phyloP scores from a whole-genome alignment of 768 basidiomycete species.

The Mycena vitilis region DNA sequence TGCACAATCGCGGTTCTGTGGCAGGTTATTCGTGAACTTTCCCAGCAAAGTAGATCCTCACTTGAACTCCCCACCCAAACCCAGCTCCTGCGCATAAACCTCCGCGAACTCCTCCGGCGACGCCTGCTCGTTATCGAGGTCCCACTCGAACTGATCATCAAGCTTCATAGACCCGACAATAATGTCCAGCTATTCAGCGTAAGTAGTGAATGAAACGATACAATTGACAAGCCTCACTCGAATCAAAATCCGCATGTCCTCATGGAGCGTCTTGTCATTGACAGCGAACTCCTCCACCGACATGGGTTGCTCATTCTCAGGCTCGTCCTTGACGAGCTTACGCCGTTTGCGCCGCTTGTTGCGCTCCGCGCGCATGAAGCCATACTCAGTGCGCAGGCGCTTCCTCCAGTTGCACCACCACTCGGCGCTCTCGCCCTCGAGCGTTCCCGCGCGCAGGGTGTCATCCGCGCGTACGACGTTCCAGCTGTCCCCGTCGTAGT shows the following conservation, averaged over 20 bases:
- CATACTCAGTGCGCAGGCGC: conserved; percentile 54
- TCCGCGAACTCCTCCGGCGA: conserved; percentile 95
- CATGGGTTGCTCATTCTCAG: conserved; percentile 60
- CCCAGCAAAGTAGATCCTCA: conserved; percentile 51
- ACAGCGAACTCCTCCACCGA: conserved; percentile 71
- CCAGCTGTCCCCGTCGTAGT: conserved; percentile 61
- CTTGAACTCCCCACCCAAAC: conserved; percentile 93
- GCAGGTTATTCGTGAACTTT: conserved; percentile 3
- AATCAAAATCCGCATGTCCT: conserved; percentile 93
- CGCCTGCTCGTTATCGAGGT: conserved; percentile 81
- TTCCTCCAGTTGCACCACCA: conserved; percentile 86
- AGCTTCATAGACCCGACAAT: conserved; percentile 93
- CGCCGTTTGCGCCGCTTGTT: conserved; percentile 55
- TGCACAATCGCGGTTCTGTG: conserved; percentile 94
- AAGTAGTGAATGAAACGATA: conserved; percentile 16
- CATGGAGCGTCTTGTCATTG: conserved; percentile 72
- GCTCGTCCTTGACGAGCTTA: conserved; percentile 47
- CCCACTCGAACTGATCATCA: conserved; percentile 99
- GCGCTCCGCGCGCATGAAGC: conserved; percentile 44
- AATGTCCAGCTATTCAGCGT: conserved; percentile 82
- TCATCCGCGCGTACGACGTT: conserved; percentile 44
- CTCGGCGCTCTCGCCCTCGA: conserved; percentile 60
- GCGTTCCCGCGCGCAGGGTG: conserved; percentile 48
- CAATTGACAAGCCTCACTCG: conserved; percentile 67
- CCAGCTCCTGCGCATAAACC: conserved; percentile 86